Conservation (phyloP, 768 basidiomycete genomes). For the Saitozyma podzolica region DNA sequence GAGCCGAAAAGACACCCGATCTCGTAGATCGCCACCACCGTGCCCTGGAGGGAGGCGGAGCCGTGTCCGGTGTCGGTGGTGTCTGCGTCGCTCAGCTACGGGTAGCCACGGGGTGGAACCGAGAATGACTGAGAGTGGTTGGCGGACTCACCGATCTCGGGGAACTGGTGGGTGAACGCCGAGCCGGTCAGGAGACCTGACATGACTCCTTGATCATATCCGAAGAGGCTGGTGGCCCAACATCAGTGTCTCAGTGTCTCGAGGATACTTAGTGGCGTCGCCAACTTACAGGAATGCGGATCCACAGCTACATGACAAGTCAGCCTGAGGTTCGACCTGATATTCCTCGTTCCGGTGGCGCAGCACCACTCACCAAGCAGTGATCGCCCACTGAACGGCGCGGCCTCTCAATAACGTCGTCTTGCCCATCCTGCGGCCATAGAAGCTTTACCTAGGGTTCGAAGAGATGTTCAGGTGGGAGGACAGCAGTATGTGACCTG, state of each 20-base stretch:
- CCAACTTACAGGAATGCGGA: too few species aligned
- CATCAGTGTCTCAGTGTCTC: conserved; percentile 8
- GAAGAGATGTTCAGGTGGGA: too few species aligned
- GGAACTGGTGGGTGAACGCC: conserved; percentile 23
- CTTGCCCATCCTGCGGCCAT: too few species aligned
- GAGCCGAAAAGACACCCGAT: conserved; percentile 40
- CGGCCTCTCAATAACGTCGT: conserved; percentile 16
- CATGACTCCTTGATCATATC: conserved; percentile 32
- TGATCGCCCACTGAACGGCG: conserved; percentile 25
- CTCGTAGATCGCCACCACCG: conserved; percentile 42
- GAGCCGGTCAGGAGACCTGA: conserved; percentile 20
- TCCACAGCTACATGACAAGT: too few species aligned
- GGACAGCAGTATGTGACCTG: too few species aligned
- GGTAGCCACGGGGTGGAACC: not conserved
- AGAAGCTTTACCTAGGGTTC: too few species aligned
- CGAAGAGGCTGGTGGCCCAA: conserved; percentile 22
- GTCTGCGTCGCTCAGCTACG: conserved; percentile 7
- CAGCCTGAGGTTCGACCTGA: too few species aligned
- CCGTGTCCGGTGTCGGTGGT: conserved; percentile 15
- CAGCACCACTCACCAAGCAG: conserved; percentile 9
- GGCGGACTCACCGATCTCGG: conserved; percentile 12
- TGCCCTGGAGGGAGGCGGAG: conserved; percentile 29
- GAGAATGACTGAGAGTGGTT: not conserved
- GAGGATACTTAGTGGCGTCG: not conserved
- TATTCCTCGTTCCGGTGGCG: too few species aligned